Evolutionary conservation across 176 grass and related monocot species (phyloP), one percentile per base, ranked within the genome.

Genomic region (Phragmites australis): DNA sequence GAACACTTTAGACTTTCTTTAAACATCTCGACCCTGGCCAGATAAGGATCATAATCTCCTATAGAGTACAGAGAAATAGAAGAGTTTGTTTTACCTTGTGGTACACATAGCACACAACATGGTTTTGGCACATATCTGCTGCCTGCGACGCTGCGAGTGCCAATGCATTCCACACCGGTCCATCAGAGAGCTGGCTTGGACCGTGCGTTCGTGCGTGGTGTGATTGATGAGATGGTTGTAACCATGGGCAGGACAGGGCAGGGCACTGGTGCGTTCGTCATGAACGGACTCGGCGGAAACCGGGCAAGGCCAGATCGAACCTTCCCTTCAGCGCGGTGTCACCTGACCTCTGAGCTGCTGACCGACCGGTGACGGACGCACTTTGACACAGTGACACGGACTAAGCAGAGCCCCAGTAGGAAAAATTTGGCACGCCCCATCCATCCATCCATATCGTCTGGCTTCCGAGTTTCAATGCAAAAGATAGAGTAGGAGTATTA

Each of bases 241-340:
- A 61, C 74, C 65, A 49, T 39, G 76, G 58, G 29, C 4, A 29
- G 41, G 11, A 9, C 9, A 8, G 5, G 41, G 18, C n/a, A 21
- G 8, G 15, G 13, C 12, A 65, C 47, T 65, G 60, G 30, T 8
- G 51, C 62, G 23, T 61, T 42, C 72, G 79, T 77, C 72, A 49
- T 17, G 51, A 31, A 6, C 53, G 40, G 65, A 18, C 54, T 50
- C 37, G 72, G 34, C 19, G 59, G 58, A 39, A 61, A 79, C 74
- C 43, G 44, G 57, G 65, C 80, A 27, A 37, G 46, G 41, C 30
- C 50, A 16, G 86, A 44, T 57, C 76, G 70, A 85, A 81, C 77
- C 71, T 85, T 89, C 82, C 39, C 64, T 85, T 85, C 63, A 84
- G 63, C 37, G 78, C 72, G 18, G 19, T 77, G 87, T 76, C 77